Evolutionary conservation across 2,329 filamentous ascomycete genomes (phyloP), one percentile per base, ranked within the genome.

Genomic region (Lecanicillium sp.): DNA sequence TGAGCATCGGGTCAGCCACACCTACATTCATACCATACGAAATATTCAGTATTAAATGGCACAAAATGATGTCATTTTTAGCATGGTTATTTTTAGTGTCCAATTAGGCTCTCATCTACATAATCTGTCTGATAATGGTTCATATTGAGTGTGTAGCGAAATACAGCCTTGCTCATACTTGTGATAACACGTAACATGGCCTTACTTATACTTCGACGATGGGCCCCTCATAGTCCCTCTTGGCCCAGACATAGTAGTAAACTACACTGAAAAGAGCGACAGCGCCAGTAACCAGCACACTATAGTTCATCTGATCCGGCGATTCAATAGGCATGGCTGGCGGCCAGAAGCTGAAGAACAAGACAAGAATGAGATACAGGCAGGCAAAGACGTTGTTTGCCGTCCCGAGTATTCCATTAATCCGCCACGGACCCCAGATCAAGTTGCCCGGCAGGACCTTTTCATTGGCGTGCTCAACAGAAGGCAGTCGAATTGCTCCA

Each of bases 331-430:
- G 41, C 16, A 22, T 35, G n/a, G 43, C 47, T 3, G 62, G 59
- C 2, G 58, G 71, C 67, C 67, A 73, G 33, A 77, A 71, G 14
- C 62, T 67, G 63, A 70, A 78, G 53, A 79, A 77, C 11, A 73
- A 63, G 2, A 76, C 59, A 28, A 78, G 66, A 1, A 69, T 38
- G 50, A 70, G 65, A 48, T 75, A 78, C 3, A 60, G 35, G 47
- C 68, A 72, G 1, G 72, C 66, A 34, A 75, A 71, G 1, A 60
- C 50, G 41, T 78, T 78, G 50, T 77, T 78, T n/a, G 66, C 48
- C 6, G 64, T 70, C 0, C 75, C 74, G 2, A 71, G 49, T 1
- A 61, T 48, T 3, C 71, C 71, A 0, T 67, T 68, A 0, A 78
- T 43, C 29, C 63, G 66, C 64, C 72, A 78, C 0, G 73, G 71